phyloP scores from a whole-genome alignment of 495 filamentous ascomycete genomes.

The Xylaria bambusicola region DNA sequence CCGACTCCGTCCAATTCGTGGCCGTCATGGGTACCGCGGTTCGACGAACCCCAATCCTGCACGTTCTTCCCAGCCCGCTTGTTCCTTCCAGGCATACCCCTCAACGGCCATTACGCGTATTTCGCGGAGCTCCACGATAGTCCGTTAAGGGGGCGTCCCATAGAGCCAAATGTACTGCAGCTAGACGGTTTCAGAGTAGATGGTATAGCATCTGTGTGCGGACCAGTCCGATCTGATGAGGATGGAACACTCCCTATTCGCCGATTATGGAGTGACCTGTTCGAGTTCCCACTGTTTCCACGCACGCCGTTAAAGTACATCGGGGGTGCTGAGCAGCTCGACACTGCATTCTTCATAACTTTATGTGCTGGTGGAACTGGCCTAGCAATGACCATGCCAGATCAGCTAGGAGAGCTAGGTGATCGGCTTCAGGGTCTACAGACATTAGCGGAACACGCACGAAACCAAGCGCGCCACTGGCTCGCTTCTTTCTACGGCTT shows the following conservation, averaged over 20 bases:
- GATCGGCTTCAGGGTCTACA: conserved; percentile 2
- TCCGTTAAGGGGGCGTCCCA: background rate
- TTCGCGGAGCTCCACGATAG: conserved; percentile 11
- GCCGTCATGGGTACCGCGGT: conserved; percentile 22
- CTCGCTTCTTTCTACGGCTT: background rate
- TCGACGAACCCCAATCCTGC: conserved; percentile 8
- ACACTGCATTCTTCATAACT: background rate
- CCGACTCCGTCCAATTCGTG: background rate
- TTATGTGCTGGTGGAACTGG: conserved; percentile 1
- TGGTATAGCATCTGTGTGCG: background rate
- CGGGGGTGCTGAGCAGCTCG: background rate
- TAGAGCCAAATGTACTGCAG: conserved; percentile 7
- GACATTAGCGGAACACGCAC: background rate
- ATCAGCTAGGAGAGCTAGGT: background rate
- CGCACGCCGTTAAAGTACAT: background rate
- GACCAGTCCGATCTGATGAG: background rate
- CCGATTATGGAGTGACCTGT: conserved; percentile 14
- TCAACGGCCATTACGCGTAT: conserved; percentile 1
- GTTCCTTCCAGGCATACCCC: conserved; percentile 11
- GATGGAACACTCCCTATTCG: conserved; percentile 9
- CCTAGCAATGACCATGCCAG: conserved; percentile 1
- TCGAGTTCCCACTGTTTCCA: conserved; percentile 17
- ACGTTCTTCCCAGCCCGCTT: conserved; percentile 15
- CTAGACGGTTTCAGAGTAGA: conserved; percentile 19
- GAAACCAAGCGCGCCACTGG: conserved; percentile 11